Evolutionary conservation across 2,329 filamentous ascomycete genomes (phyloP), one percentile per base, ranked within the genome.

Genomic region (Colletotrichum nymphaeae): DNA sequence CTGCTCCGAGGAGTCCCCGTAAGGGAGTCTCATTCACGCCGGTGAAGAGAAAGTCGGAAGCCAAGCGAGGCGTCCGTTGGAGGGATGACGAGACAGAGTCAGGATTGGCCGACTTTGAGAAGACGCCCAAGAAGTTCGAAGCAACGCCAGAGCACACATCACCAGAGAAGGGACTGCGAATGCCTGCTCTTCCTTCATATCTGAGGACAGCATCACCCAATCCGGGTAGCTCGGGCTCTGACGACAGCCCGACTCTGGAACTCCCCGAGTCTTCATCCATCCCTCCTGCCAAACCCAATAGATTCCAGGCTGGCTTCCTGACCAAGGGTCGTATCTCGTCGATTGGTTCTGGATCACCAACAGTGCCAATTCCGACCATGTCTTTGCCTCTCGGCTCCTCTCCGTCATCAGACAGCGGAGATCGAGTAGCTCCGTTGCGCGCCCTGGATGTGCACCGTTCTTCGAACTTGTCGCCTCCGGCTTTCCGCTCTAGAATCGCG

Each of bases 221-320:
- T 19, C 8, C 42, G 19, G 42, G 16, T 11, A 49, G 22, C 42
- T 49, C 19, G 19, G 42, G 42, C 88, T 78, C 92, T 83, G 74
- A 87, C 82, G 78, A 89, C 80, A 80, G 90, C 88, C 84, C 90
- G 1, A 91, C 90, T 3, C 84, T 92, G 46, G 89, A 93, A 55
- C 80, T 91, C 0, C 84, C 85, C 0, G 86, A 88, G 56, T 77
- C 81, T 16, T 81, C 82, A 8, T 81, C 77, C 11, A 76, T 86
- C 4, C 76, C 79, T 7, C 73, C 78, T 19, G 77, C 83, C 42
- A 94, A 94, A 77, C 90, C 90, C 63, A 93, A 90, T 83, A 90
- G 96, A 56, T 98, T 98, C 84, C 94, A 97, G 78, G 89, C 95
- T 2, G 96, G 96, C 5, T 98, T 98, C 81, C 85, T 98, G 28